Evolutionary conservation across 495 filamentous ascomycete genomes (phyloP).

Genomic region (Lophiotrema nucula): DNA sequence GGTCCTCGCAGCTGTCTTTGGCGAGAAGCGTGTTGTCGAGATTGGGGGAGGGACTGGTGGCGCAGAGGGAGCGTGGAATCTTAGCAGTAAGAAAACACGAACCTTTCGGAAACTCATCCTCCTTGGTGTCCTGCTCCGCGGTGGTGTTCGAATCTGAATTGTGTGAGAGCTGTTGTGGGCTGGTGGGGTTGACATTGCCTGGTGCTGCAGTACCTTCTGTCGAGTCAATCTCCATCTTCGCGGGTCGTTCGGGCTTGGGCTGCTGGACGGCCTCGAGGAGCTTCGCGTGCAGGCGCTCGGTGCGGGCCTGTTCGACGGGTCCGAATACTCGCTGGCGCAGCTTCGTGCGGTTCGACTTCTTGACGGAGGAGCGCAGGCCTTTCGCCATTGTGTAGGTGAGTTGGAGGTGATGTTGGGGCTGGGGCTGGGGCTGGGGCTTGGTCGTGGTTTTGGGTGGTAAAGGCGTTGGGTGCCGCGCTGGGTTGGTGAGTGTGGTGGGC

Average conservation of each 20-base stretch:
- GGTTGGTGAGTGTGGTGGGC: neutral
- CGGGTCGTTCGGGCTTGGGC: slow-evolving; percentile 50
- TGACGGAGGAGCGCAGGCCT: slow-evolving; percentile 67
- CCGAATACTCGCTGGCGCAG: slow-evolving; percentile 77
- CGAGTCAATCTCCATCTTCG: slow-evolving; percentile 42
- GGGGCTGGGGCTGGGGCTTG: neutral
- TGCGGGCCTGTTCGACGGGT: slow-evolving; percentile 71
- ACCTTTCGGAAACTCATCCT: slow-evolving; percentile 28
- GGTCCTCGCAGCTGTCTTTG: slow-evolving; percentile 1
- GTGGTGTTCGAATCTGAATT: slow-evolving; percentile 1
- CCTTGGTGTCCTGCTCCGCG: neutral
- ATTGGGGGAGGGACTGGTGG: slow-evolving; percentile 1
- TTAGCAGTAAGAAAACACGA: slow-evolving; percentile 18
- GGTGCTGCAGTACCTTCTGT: too few species aligned
- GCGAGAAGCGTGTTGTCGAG: slow-evolving; percentile 1
- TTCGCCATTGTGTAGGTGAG: slow-evolving; percentile 68
- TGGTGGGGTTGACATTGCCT: neutral
- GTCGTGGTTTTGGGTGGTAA: neutral
- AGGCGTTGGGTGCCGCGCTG: neutral
- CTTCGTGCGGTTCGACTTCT: slow-evolving; percentile 73
- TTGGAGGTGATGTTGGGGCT: neutral
- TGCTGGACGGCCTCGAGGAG: slow-evolving; percentile 70
- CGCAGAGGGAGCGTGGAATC: slow-evolving; percentile 15
- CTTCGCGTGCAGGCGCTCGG: slow-evolving; percentile 75
- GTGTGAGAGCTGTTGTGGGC: neutral